phyloP scores from a whole-genome alignment of 2,329 filamentous ascomycete genomes.

The Onygenales sp. region DNA sequence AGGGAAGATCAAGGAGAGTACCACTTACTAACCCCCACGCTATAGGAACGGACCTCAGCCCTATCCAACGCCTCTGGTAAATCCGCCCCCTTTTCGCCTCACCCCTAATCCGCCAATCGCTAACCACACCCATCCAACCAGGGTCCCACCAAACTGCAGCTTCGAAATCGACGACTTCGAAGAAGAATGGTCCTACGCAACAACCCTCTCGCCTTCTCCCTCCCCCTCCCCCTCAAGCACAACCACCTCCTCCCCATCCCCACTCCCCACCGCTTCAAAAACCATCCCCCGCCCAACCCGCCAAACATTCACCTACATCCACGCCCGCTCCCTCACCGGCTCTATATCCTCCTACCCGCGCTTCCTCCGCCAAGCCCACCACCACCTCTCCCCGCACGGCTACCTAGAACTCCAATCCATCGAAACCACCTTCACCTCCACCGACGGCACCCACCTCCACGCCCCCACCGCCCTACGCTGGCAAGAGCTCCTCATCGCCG shows the following conservation, averaged over 20 bases:
- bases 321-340: conserved; percentile 8
- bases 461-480: conserved; percentile 20
- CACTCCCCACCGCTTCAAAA: neutral
- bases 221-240: neutral
- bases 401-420: conserved; percentile 30
- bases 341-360: conserved; percentile 20
- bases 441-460: conserved; percentile 22
- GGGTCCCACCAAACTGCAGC: conserved; percentile 18
- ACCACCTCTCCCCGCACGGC: conserved; percentile 25
- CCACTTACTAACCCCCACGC: neutral
- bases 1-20: no score
- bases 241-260: neutral
- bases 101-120: neutral
- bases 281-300: neutral
- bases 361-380: conserved; percentile 22
- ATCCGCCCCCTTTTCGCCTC: neutral
- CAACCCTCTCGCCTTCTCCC: neutral
- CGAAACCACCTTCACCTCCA: conserved; percentile 19
- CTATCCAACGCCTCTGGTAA: conserved; percentile 9
- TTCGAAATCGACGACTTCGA: conserved; percentile 23
- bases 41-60: conserved; percentile 10
- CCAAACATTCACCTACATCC: conserved; percentile 8
- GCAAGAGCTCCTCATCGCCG: conserved; percentile 19
- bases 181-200: conserved; percentile 15
- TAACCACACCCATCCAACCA: conserved; percentile 1